Conservation (phyloP, 2,329 filamentous ascomycete species). For the Pseudogymnoascus sp. region DNA sequence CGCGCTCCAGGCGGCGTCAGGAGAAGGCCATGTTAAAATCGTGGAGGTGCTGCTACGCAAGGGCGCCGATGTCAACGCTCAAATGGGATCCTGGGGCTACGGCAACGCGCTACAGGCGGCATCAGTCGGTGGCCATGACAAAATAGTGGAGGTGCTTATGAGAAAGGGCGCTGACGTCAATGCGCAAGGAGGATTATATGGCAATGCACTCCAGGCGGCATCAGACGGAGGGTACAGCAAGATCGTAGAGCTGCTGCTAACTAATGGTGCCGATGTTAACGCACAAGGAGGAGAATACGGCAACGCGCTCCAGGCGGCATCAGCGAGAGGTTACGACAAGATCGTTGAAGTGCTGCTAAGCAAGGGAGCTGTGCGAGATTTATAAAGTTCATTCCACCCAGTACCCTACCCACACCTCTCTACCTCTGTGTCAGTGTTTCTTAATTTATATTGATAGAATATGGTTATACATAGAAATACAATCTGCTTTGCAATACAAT, state of each 20-base stretch:
- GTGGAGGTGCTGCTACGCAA: slow-evolving; percentile 24
- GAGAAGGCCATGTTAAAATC: slow-evolving; percentile 18
- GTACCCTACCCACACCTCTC: too few relatives aligned
- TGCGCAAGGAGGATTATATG: too few relatives aligned
- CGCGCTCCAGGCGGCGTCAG: slow-evolving; percentile 9
- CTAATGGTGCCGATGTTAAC: slow-evolving; percentile 20
- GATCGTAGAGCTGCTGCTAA: slow-evolving; percentile 25
- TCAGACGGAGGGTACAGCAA: slow-evolving; percentile 11
- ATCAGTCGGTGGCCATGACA: slow-evolving; percentile 9
- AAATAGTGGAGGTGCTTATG: slow-evolving; percentile 15
- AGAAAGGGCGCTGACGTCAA: slow-evolving; percentile 15
- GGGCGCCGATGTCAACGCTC: slow-evolving; percentile 19
- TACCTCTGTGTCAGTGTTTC: too few relatives aligned
- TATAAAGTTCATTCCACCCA: too few relatives aligned
- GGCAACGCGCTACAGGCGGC: slow-evolving; percentile 20
- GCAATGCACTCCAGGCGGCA: slow-evolving; percentile 19
- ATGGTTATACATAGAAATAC: too few relatives aligned
- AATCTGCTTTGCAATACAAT: too few relatives aligned
- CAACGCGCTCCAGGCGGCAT: slow-evolving; percentile 11
- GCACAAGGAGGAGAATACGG: neutral
- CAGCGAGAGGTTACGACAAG: slow-evolving; percentile 16
- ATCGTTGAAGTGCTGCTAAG: slow-evolving; percentile 26
- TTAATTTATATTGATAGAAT: too few relatives aligned
- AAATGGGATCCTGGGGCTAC: slow-evolving; percentile 15
- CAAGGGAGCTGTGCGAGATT: too few relatives aligned